Base-by-base conservation (phyloP, 106 monocot species). In the Gastrodia elata region DNA sequence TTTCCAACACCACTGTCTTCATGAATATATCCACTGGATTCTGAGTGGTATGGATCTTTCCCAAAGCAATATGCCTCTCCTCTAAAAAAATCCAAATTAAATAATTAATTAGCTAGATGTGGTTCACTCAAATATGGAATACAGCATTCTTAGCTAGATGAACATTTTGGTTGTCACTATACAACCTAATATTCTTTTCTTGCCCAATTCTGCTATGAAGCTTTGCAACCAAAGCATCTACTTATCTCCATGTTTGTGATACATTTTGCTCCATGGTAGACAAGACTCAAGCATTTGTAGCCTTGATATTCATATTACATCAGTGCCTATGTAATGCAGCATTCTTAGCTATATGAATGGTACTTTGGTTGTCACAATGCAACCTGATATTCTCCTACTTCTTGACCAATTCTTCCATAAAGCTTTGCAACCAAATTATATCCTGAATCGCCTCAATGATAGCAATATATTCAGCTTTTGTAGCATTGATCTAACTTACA, bases 381-480 rank as follows among this genome's bases (percentile, higher is more conserved):
- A 55, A 55, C 16, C 3, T 55, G 16, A 5, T n/a, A n/a, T 55
- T 55, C n/a, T 55, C 1, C 6, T 55, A 0, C 16, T 5, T 5
- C n/a, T 55, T 55, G 52, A 15, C n/a, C 16, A 55, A n/a, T 42
- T 55, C 52, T n/a, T 2, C 0, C 52, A 55, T 0, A n/a, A n/a
- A 55, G 52, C 16, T 55, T 55, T 55, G 3, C 18, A n/a, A 3
- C 52, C 22, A 55, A 5, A 55, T 55, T n/a, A 55, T 55, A 5
- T 55, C 16, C 52, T 55, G 16, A 5, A 1, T 55, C 5, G 20
- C 8, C 52, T 55, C 52, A 24, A n/a, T 55, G n/a, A 55, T n/a
- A n/a, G n/a, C 52, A 55, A 55, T 55, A n/a, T 55, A 55, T 55
- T 55, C 16, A 55, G 52, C 52, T 55, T 55, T n/a, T 20, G 18